Conservation (phyloP, 2,329 filamentous ascomycete genomes). For the Trichoderma atrobrunneum region DNA sequence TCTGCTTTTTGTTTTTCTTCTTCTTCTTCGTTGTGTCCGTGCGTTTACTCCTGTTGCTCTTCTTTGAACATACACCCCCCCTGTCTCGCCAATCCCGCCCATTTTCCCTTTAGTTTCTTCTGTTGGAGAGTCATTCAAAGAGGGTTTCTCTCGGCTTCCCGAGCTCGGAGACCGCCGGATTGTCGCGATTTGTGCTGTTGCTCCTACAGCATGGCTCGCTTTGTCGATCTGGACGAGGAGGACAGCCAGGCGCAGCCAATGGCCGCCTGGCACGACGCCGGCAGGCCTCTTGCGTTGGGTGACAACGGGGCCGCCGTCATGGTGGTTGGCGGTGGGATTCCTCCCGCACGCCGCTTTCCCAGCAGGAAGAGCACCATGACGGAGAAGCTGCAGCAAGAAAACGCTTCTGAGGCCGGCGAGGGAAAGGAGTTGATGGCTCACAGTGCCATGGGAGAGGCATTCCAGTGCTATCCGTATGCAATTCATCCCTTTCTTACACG, state of each 20-base stretch:
- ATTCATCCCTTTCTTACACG: background rate
- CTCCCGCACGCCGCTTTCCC: background rate
- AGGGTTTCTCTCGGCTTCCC: background rate
- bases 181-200: background rate
- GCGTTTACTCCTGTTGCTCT: background rate
- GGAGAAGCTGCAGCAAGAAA: background rate
- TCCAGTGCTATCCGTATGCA: slow-evolving; percentile 38
- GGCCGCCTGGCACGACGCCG: slow-evolving; percentile 4
- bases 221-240: slow-evolving; percentile 26
- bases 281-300: background rate
- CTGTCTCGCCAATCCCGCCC: background rate
- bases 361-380: slow-evolving; percentile 9
- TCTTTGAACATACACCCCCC: background rate
- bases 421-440: background rate
- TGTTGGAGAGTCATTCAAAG: background rate
- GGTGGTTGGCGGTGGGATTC: background rate
- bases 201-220: slow-evolving; percentile 24
- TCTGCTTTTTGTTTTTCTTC: background rate
- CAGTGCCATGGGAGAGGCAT: slow-evolving; percentile 31
- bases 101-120: background rate
- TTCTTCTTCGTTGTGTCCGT: background rate
- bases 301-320: background rate
- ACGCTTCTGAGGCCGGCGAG: background rate
- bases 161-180: slow-evolving; percentile 7
- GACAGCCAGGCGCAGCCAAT: slow-evolving; percentile 17